phyloP scores from a whole-genome alignment of 805 yeast genomes.

The Monosporozyma aerobia region DNA sequence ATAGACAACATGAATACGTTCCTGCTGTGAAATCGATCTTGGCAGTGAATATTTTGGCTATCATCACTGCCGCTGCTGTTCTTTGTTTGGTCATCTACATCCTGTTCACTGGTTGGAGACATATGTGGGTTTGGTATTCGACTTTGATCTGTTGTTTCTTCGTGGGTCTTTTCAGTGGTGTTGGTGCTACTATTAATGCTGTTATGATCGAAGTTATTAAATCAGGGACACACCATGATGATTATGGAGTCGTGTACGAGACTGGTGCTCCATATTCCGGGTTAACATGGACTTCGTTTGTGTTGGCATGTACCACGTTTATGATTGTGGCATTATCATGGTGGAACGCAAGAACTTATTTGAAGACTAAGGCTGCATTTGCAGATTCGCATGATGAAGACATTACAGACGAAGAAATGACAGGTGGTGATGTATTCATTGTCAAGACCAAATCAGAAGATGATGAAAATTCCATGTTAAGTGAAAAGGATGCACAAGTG shows the following conservation, averaged over 20 bases:
- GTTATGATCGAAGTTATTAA: constrained; percentile 25
- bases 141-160: neutral
- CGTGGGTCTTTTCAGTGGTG: constrained; percentile 19
- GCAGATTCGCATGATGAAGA: neutral
- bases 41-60: constrained; percentile 21
- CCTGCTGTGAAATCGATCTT: constrained; percentile 26
- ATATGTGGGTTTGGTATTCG: constrained; percentile 4
- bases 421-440: neutral
- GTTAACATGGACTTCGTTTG: constrained; percentile 27
- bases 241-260: constrained; percentile 22
- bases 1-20: constrained; percentile 27
- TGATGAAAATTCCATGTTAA: neutral
- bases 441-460: neutral
- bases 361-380: neutral
- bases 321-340: constrained; percentile 1
- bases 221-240: constrained; percentile 25
- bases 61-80: constrained; percentile 17
- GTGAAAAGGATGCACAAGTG: neutral
- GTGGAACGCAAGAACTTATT: constrained; percentile 3
- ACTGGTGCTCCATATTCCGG: constrained; percentile 22
- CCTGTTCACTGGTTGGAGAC: constrained; percentile 7
- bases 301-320: constrained; percentile 10
- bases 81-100: constrained; percentile 11
- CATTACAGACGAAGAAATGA: neutral
- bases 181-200: constrained; percentile 21